These are phyloP conservation scores for Penicillium maclennaniae DNA, from an alignment of 495 filamentous ascomycete species.

Conservation along the genomic window DNA sequence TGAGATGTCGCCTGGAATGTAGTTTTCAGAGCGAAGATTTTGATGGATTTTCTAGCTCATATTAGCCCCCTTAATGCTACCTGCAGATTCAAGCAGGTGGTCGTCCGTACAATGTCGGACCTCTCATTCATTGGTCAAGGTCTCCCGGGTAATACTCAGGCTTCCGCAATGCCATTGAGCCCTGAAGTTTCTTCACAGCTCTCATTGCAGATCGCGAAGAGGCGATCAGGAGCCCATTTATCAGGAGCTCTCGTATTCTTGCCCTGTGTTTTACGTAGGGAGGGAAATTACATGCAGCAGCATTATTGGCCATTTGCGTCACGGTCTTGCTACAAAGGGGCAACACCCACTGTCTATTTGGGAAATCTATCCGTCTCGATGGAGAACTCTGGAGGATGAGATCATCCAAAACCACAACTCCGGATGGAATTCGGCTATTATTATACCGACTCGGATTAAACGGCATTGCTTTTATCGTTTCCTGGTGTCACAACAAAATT, in stretches of 20 bases:
- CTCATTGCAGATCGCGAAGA: too few species aligned
- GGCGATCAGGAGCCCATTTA: too few species aligned
- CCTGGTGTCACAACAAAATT: background rate
- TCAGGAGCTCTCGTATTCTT: too few species aligned
- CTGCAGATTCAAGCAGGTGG: too few species aligned
- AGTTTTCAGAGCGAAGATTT: background rate
- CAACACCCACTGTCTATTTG: background rate
- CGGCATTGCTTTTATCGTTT: background rate
- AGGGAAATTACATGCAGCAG: too few species aligned
- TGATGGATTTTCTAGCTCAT: background rate
- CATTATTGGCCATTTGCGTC: background rate
- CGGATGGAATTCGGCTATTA: background rate
- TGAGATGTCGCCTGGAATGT: too few species aligned
- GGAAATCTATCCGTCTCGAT: slow-evolving; percentile 6
- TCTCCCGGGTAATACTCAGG: too few species aligned
- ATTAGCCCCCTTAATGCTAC: background rate
- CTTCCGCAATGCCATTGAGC: too few species aligned
- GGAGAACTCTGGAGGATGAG: slow-evolving; percentile 5
- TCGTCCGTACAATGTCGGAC: too few species aligned
- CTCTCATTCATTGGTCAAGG: too few species aligned
- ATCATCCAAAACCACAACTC: background rate
- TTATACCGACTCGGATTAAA: background rate
- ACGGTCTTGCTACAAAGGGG: background rate
- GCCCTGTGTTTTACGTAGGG: too few species aligned
- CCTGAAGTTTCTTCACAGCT: too few species aligned